Evolutionary conservation across 2,329 filamentous ascomycete species (phyloP).

Genomic region (Leptographium wingfieldii): DNA sequence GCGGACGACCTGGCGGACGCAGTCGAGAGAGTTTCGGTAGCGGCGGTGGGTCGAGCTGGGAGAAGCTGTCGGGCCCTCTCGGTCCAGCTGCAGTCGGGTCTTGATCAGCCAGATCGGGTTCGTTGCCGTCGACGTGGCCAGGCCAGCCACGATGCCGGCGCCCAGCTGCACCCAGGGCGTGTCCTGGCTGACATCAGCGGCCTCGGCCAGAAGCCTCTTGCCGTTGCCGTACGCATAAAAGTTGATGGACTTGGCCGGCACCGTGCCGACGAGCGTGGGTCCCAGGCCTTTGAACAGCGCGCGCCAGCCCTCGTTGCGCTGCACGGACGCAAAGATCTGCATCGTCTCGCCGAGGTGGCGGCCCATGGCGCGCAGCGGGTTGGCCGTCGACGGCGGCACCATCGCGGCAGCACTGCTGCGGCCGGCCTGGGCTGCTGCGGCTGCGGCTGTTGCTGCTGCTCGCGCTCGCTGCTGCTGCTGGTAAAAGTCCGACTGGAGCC

Average conservation of each 20-base stretch:
- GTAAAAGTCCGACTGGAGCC: constrained; percentile 90
- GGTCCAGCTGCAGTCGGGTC: constrained; percentile 84
- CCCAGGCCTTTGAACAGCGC: constrained; percentile 89
- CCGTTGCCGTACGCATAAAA: constrained; percentile 91
- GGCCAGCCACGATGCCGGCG: constrained; percentile 64
- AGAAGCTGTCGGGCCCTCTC: constrained; percentile 36
- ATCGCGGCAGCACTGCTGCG: constrained; percentile 38
- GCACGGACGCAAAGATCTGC: constrained; percentile 71
- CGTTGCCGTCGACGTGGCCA: constrained; percentile 79
- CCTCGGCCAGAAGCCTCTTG: constrained; percentile 66
- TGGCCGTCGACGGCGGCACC: constrained; percentile 13
- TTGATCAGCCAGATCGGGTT: constrained; percentile 97
- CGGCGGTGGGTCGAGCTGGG: constrained; percentile 29
- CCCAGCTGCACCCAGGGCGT: constrained; percentile 65
- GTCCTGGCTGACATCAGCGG: constrained; percentile 55
- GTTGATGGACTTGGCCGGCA: constrained; percentile 82
- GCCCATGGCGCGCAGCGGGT: constrained; percentile 50
- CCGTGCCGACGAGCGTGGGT: constrained; percentile 78
- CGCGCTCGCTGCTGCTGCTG: constrained; percentile 64
- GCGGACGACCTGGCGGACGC: constrained; percentile 66
- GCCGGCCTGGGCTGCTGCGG: background rate
- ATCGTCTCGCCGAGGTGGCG: constrained; percentile 77
- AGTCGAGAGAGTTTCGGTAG: constrained; percentile 84
- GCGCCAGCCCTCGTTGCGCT: constrained; percentile 68
- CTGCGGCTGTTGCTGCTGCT: constrained; percentile 38